Percentiles rank a stretch among this genome's conserved stretches.
These are phyloP conservation scores for Vaucheria bursata DNA, from an alignment of 352 stramenopile species.

Conservation along the genomic window DNA sequence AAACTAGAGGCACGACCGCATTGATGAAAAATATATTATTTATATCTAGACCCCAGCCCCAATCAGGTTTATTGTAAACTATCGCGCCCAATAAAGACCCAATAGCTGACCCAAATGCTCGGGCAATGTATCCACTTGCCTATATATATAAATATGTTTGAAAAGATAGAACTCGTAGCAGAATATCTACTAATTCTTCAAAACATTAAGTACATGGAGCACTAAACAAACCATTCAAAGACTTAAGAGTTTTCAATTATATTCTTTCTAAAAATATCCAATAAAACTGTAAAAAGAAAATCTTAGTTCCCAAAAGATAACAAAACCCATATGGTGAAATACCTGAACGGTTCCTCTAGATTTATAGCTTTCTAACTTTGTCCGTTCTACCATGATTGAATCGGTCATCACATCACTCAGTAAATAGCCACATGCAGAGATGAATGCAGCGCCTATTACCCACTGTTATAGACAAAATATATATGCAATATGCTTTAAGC, in stretches of 20 bases:
- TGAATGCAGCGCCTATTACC: conserved; percentile 47
- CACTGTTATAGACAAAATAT: too few species aligned
- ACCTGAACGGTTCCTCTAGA: neutral
- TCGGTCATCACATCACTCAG: conserved; percentile 57
- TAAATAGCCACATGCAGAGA: conserved; percentile 52
- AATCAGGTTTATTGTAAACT: conserved; percentile 53
- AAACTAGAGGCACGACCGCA: conserved; percentile 50
- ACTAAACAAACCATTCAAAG: too few species aligned
- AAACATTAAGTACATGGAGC: too few species aligned
- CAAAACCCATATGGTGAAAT: too few species aligned
- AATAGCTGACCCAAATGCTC: conserved; percentile 34
- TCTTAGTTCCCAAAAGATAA: too few species aligned
- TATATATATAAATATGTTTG: conserved; percentile 40
- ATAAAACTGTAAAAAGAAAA: too few species aligned
- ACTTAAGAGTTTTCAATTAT: too few species aligned
- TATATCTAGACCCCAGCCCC: conserved; percentile 54
- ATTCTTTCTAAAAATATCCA: too few species aligned
- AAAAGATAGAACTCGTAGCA: too few species aligned
- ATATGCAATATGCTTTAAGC: neutral
- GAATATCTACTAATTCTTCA: too few species aligned
- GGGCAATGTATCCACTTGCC: conserved; percentile 50
- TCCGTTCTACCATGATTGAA: conserved; percentile 54
- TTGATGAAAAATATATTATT: conserved; percentile 53
- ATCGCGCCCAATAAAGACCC: conserved; percentile 49
- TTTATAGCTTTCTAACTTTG: conserved; percentile 25